These are phyloP conservation scores for Solanum stenotomum DNA, from an alignment of 257 asterid species.

Conservation along the genomic window DNA sequence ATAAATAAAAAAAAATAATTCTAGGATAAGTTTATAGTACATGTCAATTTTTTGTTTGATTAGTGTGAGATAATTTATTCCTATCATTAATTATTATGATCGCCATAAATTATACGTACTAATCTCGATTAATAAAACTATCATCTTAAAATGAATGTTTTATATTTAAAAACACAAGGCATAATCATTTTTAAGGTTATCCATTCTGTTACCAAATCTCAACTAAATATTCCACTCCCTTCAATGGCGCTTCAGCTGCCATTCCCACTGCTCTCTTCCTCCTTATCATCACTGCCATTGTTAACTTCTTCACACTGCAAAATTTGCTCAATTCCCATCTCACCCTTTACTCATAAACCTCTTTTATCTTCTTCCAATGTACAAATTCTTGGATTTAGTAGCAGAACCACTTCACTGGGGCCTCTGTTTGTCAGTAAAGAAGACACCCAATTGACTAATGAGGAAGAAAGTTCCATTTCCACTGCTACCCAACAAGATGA, in stretches of 20 bases:
- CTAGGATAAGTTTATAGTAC: too few species aligned
- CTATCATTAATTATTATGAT: too few species aligned
- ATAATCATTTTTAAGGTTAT: too few species aligned
- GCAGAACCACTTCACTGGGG: slow-evolving; percentile 6
- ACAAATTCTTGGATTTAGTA: neutral
- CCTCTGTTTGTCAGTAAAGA: slow-evolving; percentile 33
- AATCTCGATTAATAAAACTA: too few species aligned
- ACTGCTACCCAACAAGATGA: slow-evolving; percentile 16
- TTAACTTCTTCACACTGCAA: neutral
- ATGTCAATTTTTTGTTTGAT: too few species aligned
- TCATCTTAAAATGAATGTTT: too few species aligned
- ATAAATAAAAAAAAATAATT: too few species aligned
- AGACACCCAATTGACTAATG: slow-evolving; percentile 19
- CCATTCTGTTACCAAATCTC: neutral
- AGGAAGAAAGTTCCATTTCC: slow-evolving; percentile 14
- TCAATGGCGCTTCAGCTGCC: neutral
- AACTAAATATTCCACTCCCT: neutral
- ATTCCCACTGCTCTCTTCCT: neutral
- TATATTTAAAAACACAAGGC: too few species aligned
- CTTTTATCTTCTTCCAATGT: neutral
- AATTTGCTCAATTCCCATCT: neutral
- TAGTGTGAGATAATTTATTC: too few species aligned
- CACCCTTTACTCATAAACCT: neutral
- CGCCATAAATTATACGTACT: too few species aligned
- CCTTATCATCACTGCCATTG: neutral